A percentile compares a stretch with the other conserved stretches of the same genome.
phyloP scores from a whole-genome alignment of 108 stramenopile species.

The Cylindrotheca fusiformis region DNA sequence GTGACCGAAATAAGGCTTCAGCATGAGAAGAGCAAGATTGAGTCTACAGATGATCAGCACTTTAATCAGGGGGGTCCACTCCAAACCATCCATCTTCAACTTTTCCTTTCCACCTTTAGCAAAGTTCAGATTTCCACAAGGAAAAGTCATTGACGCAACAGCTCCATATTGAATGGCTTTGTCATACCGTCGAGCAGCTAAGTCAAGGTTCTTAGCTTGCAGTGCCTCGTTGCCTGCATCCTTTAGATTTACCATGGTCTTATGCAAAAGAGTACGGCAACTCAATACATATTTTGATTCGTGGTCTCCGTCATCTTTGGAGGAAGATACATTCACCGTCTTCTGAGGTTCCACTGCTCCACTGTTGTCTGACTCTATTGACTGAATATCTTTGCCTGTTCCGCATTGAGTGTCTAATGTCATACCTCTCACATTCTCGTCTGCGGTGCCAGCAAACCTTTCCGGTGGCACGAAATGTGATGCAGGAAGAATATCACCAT shows the following conservation, averaged over 20 bases:
- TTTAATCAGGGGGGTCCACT: slow-evolving; percentile 38
- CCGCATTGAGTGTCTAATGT: neutral
- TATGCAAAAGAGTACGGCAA: slow-evolving; percentile 1
- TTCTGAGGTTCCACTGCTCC: neutral
- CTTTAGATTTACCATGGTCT: slow-evolving; percentile 56
- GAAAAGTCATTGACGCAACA: slow-evolving; percentile 50
- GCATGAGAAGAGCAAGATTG: slow-evolving; percentile 62
- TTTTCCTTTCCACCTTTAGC: neutral
- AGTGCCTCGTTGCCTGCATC: slow-evolving; percentile 73
- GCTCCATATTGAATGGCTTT: slow-evolving; percentile 74
- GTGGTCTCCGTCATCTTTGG: neutral
- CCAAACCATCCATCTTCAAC: slow-evolving; percentile 14
- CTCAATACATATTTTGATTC: neutral
- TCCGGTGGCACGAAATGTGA: neutral
- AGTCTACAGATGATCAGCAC: slow-evolving; percentile 52
- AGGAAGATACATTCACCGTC: neutral
- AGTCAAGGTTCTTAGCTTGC: slow-evolving; percentile 29
- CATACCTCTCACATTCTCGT: neutral
- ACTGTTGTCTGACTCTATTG: neutral
- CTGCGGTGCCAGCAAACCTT: neutral
- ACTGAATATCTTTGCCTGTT: neutral
- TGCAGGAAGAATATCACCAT: slow-evolving; percentile 11
- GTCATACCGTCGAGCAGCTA: slow-evolving; percentile 71
- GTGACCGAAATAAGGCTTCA: slow-evolving; percentile 40
- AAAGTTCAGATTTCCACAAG: slow-evolving; percentile 9